These are phyloP conservation scores for Plantago elongata DNA, from an alignment of 257 asterid species.

Conservation along the genomic window DNA sequence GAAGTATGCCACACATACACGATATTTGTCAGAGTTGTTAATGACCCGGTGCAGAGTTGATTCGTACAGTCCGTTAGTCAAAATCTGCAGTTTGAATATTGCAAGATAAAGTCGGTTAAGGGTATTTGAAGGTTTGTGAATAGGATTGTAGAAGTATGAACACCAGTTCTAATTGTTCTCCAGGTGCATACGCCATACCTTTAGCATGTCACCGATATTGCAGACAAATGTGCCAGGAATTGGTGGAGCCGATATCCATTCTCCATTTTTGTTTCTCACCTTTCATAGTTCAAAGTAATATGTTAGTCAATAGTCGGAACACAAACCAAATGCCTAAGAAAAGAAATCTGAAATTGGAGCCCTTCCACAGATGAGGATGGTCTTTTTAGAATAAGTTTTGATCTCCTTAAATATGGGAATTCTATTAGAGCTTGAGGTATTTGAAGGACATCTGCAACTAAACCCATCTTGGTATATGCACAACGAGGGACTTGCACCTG, in stretches of 20 bases:
- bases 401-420: too few relatives aligned
- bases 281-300: conserved; percentile 17
- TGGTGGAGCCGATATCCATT: conserved; percentile 76
- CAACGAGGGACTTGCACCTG: too few relatives aligned
- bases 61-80: conserved; percentile 74
- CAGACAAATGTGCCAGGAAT: conserved; percentile 85
- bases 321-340: not conserved
- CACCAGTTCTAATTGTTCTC: too few relatives aligned
- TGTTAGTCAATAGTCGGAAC: not conserved
- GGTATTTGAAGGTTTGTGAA: too few relatives aligned
- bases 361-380: not conserved
- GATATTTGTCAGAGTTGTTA: conserved; percentile 56
- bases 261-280: conserved; percentile 71
- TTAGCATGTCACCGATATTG: conserved; percentile 88
- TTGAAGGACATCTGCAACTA: too few relatives aligned
- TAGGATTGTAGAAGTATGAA: too few relatives aligned
- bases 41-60: conserved; percentile 84
- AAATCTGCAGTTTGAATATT: conserved; percentile 33
- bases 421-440: too few relatives aligned
- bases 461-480: too few relatives aligned
- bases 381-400: too few relatives aligned
- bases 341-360: not conserved
- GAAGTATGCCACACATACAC: conserved; percentile 81
- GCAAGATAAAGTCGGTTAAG: too few relatives aligned
- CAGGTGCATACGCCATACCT: conserved; percentile 35